A percentile compares a stretch with the other conserved stretches of the same genome.
Evolutionary conservation across 768 basidiomycete genomes (phyloP).

Genomic region (Roridomyces roridus): DNA sequence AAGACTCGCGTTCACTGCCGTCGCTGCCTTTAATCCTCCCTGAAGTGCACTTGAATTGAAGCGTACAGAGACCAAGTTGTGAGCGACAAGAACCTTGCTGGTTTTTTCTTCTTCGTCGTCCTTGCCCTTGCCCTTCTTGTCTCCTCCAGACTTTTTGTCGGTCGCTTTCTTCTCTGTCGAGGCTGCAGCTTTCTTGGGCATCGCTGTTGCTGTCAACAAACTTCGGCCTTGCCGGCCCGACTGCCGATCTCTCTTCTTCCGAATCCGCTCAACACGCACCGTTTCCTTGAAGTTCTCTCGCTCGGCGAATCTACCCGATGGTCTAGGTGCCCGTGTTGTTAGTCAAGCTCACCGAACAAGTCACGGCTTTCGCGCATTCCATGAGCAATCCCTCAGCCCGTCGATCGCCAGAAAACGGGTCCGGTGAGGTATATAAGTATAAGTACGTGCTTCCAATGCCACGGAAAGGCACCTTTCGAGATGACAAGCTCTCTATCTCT

Average conservation of each 20-base stretch:
- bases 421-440: no score
- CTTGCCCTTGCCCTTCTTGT: constrained; percentile 52
- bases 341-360: no score
- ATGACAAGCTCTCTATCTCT: constrained; percentile 2
- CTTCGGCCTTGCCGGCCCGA: no score
- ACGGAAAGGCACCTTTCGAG: no score
- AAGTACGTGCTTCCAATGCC: no score
- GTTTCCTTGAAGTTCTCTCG: no score
- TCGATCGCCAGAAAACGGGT: neutral
- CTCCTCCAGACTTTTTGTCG: constrained; percentile 39
- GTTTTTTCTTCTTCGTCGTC: constrained; percentile 43
- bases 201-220: neutral
- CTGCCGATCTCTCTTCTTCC: no score
- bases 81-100: constrained; percentile 40
- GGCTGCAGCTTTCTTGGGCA: constrained; percentile 34
- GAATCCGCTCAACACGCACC: no score
- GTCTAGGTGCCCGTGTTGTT: no score
- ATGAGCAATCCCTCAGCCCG: no score
- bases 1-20: constrained; percentile 61
- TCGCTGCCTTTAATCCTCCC: constrained; percentile 80
- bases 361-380: no score
- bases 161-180: constrained; percentile 3
- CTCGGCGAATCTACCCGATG: no score
- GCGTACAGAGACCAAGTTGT: neutral
- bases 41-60: constrained; percentile 38